A percentile compares a stretch with the other conserved stretches of the same genome.
Evolutionary conservation across 192 early-diverging fungal genomes (phyloP).

Genomic region (Lobosporangium transversale): DNA sequence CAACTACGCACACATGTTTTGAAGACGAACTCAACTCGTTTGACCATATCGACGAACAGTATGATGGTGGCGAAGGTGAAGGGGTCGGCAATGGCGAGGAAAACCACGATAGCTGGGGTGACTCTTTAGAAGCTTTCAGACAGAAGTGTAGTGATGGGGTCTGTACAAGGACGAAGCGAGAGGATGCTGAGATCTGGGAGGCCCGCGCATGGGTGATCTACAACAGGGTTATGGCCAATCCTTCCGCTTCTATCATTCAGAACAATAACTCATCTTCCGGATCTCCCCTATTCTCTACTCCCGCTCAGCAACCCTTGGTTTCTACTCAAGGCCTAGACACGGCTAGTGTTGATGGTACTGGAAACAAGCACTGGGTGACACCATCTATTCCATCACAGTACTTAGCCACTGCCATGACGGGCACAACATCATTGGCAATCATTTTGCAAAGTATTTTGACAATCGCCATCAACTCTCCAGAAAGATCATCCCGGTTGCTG

Average conservation of each 20-base stretch:
- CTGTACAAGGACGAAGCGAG: background rate
- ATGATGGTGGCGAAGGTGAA: background rate
- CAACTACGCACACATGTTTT: constrained; percentile 15
- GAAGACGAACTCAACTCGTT: background rate
- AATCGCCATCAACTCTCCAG: constrained; percentile 31
- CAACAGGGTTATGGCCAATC: constrained; percentile 32
- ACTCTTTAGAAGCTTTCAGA: background rate
- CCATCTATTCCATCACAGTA: background rate
- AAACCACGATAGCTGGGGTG: background rate
- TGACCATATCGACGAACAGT: background rate
- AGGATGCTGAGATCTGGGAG: constrained; percentile 38
- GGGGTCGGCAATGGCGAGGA: background rate
- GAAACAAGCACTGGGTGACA: background rate
- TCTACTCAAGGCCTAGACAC: background rate
- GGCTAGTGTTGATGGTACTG: background rate
- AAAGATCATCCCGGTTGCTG: constrained; percentile 22
- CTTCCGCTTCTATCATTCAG: constrained; percentile 1
- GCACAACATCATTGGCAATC: constrained; percentile 18
- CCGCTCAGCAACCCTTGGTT: background rate
- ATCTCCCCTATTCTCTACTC: background rate
- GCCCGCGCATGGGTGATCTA: constrained; percentile 40
- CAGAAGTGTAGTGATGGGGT: background rate
- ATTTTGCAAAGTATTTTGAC: constrained; percentile 38
- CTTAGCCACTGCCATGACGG: background rate
- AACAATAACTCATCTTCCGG: background rate